phyloP scores from a whole-genome alignment of 768 basidiomycete species.

The Aureoboletus auriporus region DNA sequence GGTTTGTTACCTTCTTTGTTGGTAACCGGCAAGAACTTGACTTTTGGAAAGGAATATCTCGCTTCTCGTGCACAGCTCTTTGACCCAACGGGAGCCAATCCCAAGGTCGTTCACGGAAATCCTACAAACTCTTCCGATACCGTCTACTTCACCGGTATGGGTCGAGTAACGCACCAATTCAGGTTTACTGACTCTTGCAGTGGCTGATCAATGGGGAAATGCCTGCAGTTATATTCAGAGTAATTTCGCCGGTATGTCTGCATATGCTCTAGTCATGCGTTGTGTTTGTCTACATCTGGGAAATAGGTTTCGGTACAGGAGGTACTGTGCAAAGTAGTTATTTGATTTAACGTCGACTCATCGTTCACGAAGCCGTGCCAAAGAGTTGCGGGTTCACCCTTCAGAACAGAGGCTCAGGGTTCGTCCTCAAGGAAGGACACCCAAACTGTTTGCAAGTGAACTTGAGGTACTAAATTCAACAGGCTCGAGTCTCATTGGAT shows the following conservation, averaged over 20 bases:
- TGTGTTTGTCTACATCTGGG: conserved; percentile 3
- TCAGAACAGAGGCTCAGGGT: conserved; percentile 90
- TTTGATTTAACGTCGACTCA: conserved; percentile 4
- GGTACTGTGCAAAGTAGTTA: conserved; percentile 38
- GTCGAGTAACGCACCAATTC: neutral
- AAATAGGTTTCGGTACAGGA: conserved; percentile 81
- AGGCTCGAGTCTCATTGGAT: neutral
- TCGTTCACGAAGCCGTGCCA: conserved; percentile 61
- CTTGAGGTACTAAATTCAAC: neutral
- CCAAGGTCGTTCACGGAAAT: conserved; percentile 68
- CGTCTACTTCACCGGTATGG: conserved; percentile 82
- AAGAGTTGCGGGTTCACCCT: conserved; percentile 95
- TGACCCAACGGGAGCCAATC: conserved; percentile 61
- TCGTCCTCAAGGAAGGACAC: conserved; percentile 74
- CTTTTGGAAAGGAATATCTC: conserved; percentile 69
- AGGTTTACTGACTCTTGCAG: conserved; percentile 33
- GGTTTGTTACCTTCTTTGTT: conserved; percentile 34
- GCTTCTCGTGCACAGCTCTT: conserved; percentile 76
- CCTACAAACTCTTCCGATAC: conserved; percentile 88
- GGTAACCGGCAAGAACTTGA: neutral
- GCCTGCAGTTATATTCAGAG: conserved; percentile 88
- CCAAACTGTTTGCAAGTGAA: conserved; percentile 77
- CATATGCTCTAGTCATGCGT: neutral
- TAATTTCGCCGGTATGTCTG: conserved; percentile 68
- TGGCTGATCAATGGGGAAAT: conserved; percentile 84